Percentiles rank a stretch among this genome's conserved stretches.
phyloP scores from a whole-genome alignment of 495 filamentous ascomycete genomes.

The Ramalina peruviana region DNA sequence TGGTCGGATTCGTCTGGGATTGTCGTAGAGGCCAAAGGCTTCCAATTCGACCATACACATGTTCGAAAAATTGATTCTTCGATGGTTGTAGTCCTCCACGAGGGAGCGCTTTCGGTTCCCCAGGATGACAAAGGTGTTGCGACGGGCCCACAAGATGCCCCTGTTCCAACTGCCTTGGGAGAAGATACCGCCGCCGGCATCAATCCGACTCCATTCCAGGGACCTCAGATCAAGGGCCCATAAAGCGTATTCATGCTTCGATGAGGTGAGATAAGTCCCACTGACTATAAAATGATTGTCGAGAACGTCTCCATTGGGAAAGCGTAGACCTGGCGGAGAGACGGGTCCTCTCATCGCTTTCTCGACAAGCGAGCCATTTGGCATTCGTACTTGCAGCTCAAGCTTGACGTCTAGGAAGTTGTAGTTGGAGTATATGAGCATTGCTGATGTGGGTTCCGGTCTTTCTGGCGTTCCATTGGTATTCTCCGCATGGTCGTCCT shows the following conservation, averaged over 20 bases:
- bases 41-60: slow-evolving; percentile 93
- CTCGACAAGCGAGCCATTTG: slow-evolving; percentile 75
- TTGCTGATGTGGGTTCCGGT: slow-evolving; percentile 55
- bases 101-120: slow-evolving; percentile 83
- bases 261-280: slow-evolving; percentile 91
- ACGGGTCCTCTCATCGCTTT: slow-evolving; percentile 77
- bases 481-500: slow-evolving; percentile 24
- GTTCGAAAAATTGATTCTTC: slow-evolving; percentile 93
- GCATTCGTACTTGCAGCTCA: slow-evolving; percentile 73
- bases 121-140: slow-evolving; percentile 89
- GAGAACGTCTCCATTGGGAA: slow-evolving; percentile 88
- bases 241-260: slow-evolving; percentile 94
- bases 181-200: slow-evolving; percentile 88
- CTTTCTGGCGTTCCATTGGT: slow-evolving; percentile 22
- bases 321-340: slow-evolving; percentile 81
- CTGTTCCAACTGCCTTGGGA: slow-evolving; percentile 95
- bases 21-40: slow-evolving; percentile 93
- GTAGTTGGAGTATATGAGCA: slow-evolving; percentile 98
- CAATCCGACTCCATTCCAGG: slow-evolving; percentile 86
- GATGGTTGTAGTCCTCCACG: slow-evolving; percentile 97
- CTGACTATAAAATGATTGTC: slow-evolving; percentile 93
- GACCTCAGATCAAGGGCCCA: slow-evolving; percentile 87
- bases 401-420: slow-evolving; percentile 96
- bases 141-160: slow-evolving; percentile 78
- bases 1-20: slow-evolving; percentile 62